Conservation (phyloP, 257 asterid species). For the Solanum sitiens region DNA sequence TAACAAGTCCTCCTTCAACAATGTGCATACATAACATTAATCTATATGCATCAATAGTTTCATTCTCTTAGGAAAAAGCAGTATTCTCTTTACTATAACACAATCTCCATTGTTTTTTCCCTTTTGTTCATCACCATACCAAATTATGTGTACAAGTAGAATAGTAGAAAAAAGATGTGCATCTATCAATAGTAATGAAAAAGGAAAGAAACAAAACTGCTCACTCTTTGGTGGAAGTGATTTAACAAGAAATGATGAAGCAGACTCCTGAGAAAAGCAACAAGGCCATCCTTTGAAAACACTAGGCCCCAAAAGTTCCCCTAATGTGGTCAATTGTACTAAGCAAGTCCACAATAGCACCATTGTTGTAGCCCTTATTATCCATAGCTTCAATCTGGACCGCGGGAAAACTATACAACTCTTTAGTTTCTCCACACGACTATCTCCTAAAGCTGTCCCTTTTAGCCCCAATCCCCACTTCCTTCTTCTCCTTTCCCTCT, state of each 20-base stretch:
- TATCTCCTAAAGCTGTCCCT: constrained; percentile 42
- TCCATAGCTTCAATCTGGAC: constrained; percentile 51
- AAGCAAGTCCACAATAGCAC: constrained; percentile 46
- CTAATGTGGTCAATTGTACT: constrained; percentile 39
- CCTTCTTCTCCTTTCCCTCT: constrained; percentile 23
- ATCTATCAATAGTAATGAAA: neutral
- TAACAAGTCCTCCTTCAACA: neutral
- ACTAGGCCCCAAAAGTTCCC: constrained; percentile 52
- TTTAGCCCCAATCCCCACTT: constrained; percentile 48
- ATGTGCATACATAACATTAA: neutral
- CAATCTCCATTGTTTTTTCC: neutral
- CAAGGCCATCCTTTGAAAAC: constrained; percentile 43
- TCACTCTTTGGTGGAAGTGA: constrained; percentile 87
- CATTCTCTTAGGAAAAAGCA: neutral
- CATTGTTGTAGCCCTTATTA: constrained; percentile 33
- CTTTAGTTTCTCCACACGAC: constrained; percentile 62
- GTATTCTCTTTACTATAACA: neutral
- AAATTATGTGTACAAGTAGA: neutral
- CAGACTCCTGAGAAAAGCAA: constrained; percentile 55
- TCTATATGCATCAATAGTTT: neutral
- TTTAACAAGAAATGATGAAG: constrained; percentile 45
- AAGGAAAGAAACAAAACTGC: constrained; percentile 6
- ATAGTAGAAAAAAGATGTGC: neutral
- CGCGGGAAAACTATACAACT: constrained; percentile 40
- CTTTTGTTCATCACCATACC: neutral